phyloP scores from a whole-genome alignment of 2,329 filamentous ascomycete genomes.

The Fusarium agapanthi region DNA sequence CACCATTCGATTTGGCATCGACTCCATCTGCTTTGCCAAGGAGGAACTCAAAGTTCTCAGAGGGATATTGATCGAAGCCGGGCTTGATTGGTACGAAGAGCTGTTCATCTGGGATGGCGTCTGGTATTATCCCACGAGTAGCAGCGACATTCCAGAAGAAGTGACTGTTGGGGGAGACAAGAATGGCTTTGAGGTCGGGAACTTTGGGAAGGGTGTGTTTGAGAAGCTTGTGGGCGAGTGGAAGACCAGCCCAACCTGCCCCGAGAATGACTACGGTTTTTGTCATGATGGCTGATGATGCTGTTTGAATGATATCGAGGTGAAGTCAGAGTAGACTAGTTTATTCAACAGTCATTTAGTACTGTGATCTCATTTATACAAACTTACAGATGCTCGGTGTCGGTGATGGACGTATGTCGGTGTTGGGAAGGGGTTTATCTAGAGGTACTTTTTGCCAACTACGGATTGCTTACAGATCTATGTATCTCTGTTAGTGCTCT shows the following conservation, averaged over 20 bases:
- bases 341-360: neutral
- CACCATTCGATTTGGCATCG: constrained; percentile 45
- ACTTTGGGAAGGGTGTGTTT: constrained; percentile 56
- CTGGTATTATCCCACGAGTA: constrained; percentile 62
- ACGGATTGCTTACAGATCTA: accelerated
- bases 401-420: neutral
- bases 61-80: constrained; percentile 56
- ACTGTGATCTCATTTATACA: neutral
- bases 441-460: accelerated
- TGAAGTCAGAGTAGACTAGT: accelerated
- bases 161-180: constrained; percentile 62
- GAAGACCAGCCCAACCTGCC: constrained; percentile 60
- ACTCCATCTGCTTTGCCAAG: constrained; percentile 55
- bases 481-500: constrained; percentile 18
- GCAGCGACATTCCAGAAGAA: constrained; percentile 67
- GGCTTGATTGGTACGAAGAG: constrained; percentile 57
- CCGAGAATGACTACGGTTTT: constrained; percentile 63
- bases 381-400: neutral
- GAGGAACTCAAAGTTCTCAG: constrained; percentile 57
- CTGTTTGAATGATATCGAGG: neutral
- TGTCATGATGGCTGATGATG: constrained; percentile 47
- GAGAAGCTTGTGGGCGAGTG: constrained; percentile 60
- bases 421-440: neutral
- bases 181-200: constrained; percentile 57
- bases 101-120: constrained; percentile 55